A percentile compares a stretch with the other conserved stretches of the same genome.
These are phyloP conservation scores for Calonectria honghensis DNA, from an alignment of 2,329 filamentous ascomycete species.

Conservation along the genomic window DNA sequence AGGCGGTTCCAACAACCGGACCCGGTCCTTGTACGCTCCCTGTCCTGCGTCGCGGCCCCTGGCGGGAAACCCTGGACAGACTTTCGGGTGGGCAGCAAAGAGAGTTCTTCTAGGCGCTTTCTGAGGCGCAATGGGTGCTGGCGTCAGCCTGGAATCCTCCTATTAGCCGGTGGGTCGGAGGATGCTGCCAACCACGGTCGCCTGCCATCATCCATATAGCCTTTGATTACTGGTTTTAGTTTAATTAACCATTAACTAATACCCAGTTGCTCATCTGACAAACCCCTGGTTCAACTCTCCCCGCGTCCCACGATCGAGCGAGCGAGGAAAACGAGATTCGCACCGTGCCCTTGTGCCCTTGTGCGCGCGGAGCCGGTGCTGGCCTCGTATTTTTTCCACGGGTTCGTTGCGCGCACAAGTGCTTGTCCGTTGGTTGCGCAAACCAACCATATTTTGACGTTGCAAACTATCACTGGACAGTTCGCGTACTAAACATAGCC, in stretches of 20 bases:
- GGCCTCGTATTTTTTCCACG: background rate
- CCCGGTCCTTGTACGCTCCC: background rate
- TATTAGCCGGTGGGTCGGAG: background rate
- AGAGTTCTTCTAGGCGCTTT: conserved; percentile 14
- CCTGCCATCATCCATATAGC: conserved; percentile 5
- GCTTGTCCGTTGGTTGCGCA: background rate
- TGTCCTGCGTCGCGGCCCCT: background rate
- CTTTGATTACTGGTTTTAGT: conserved; percentile 27
- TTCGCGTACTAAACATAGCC: conserved; percentile 11
- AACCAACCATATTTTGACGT: background rate
- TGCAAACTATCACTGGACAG: background rate
- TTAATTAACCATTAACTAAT: conserved; percentile 15
- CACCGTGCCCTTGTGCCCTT: background rate
- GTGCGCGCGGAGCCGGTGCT: background rate
- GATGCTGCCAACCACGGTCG: background rate
- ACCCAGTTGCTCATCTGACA: conserved; percentile 14
- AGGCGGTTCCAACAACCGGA: background rate
- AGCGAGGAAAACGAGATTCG: background rate
- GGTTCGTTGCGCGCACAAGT: background rate
- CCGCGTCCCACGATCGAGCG: background rate
- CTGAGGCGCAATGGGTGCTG: background rate
- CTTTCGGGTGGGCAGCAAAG: background rate
- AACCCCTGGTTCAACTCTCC: background rate
- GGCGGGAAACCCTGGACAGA: background rate
- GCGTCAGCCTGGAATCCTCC: conserved; percentile 10